Evolutionary conservation across 2,329 filamentous ascomycete genomes (phyloP).

Genomic region (Stylonectria norvegica): DNA sequence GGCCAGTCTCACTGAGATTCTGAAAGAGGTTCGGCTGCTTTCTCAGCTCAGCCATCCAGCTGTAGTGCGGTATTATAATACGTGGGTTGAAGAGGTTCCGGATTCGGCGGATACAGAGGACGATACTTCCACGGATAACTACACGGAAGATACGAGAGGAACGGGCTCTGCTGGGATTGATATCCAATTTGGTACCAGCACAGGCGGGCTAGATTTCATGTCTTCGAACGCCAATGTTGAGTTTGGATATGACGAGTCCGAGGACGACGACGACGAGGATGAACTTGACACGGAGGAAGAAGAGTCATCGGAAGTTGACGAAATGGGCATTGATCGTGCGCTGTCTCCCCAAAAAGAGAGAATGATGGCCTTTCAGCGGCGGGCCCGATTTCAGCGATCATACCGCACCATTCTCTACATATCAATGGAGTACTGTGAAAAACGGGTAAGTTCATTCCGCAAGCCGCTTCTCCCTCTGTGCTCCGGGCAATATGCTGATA

Average conservation of each 20-base stretch:
- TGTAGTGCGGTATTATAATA: constrained; percentile 87
- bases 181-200: constrained; percentile 66
- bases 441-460: constrained; percentile 55
- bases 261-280: constrained; percentile 44
- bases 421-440: constrained; percentile 98
- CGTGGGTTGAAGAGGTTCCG: constrained; percentile 78
- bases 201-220: constrained; percentile 86
- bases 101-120: constrained; percentile 54
- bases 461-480: not conserved
- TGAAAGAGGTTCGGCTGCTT: constrained; percentile 82
- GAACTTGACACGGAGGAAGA: constrained; percentile 47
- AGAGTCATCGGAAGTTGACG: constrained; percentile 36
- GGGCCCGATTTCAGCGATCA: constrained; percentile 45
- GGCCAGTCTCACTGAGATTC: constrained; percentile 73
- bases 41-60: constrained; percentile 89
- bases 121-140: constrained; percentile 49
- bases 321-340: constrained; percentile 25
- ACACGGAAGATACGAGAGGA: constrained; percentile 35
- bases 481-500: constrained; percentile 5
- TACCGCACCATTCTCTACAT: constrained; percentile 83
- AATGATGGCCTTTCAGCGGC: constrained; percentile 26
- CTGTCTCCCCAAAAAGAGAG: constrained; percentile 32
- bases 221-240: constrained; percentile 79
- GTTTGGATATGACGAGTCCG: constrained; percentile 60
- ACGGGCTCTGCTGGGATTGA: constrained; percentile 40